These are phyloP conservation scores for Ceratopteris richardii DNA, from an alignment of 75 land plant species.

Conservation along the genomic window DNA sequence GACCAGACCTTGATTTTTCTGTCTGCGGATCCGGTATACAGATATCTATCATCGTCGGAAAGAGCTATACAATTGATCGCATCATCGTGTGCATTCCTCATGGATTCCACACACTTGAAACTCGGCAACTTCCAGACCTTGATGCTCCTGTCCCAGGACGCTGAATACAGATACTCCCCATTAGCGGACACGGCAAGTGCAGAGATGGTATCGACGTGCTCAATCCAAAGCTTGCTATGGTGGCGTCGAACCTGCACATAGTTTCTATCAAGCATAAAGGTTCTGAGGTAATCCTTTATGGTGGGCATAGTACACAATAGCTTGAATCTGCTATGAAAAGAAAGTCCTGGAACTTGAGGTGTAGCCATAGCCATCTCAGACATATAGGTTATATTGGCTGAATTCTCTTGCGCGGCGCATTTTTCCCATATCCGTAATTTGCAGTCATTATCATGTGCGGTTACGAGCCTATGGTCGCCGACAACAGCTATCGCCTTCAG, in stretches of 20 bases:
- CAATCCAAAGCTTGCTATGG: slow-evolving; percentile 70
- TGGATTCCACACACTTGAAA: slow-evolving; percentile 25
- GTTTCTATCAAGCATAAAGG: slow-evolving; percentile 49
- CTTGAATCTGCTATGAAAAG: too few species aligned
- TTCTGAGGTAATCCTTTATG: slow-evolving; percentile 43
- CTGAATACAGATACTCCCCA: slow-evolving; percentile 14
- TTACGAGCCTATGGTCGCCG: too few species aligned
- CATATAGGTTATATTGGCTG: too few species aligned
- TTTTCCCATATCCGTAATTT: too few species aligned
- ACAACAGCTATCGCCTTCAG: too few species aligned
- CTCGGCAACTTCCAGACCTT: slow-evolving; percentile 29
- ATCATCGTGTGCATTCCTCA: slow-evolving; percentile 25
- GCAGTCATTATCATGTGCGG: too few species aligned
- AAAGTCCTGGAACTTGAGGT: too few species aligned
- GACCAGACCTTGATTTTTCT: slow-evolving; percentile 22
- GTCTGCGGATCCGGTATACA: slow-evolving; percentile 29
- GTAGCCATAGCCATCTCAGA: too few species aligned
- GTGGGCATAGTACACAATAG: slow-evolving; percentile 61
- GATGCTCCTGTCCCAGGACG: slow-evolving; percentile 27
- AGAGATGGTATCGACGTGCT: slow-evolving; percentile 75
- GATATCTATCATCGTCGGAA: neutral
- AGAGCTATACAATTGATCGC: slow-evolving; percentile 23
- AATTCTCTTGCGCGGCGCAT: too few species aligned
- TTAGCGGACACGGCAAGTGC: slow-evolving; percentile 41
- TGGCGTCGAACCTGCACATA: slow-evolving; percentile 58